Evolutionary conservation across 108 stramenopile species (phyloP).

Genomic region (Nitzschia putrida): DNA sequence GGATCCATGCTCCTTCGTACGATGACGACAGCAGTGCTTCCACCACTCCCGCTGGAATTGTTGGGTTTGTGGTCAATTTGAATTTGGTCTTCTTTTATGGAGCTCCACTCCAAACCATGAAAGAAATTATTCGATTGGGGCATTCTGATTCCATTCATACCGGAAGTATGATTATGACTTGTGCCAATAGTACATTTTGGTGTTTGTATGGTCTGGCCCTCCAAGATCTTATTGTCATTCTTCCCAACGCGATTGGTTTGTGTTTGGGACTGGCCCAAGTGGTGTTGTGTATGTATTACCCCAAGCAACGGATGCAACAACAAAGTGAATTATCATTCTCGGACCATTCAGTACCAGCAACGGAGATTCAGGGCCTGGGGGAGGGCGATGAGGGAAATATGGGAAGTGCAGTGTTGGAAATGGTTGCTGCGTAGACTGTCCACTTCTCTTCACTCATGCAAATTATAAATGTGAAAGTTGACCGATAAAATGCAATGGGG

Average conservation of each 20-base stretch:
- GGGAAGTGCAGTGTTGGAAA: too few species aligned
- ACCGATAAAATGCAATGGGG: too few species aligned
- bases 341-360: too few species aligned
- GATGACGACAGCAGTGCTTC: too few species aligned
- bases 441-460: too few species aligned
- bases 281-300: conserved; percentile 26
- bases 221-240: conserved; percentile 27
- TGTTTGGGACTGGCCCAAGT: conserved; percentile 31
- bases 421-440: too few species aligned
- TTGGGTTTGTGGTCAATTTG: conserved; percentile 68
- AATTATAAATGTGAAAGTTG: too few species aligned
- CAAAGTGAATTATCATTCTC: too few species aligned
- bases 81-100: conserved; percentile 76
- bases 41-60: conserved; percentile 30
- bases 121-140: conserved; percentile 42
- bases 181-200: conserved; percentile 38
- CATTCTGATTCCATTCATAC: conserved; percentile 42
- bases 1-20: conserved; percentile 16
- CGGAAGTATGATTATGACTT: conserved; percentile 32
- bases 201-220: conserved; percentile 33
- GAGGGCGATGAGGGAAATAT: too few species aligned
- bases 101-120: conserved; percentile 69
- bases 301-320: conserved; percentile 7
- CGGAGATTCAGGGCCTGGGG: too few species aligned
- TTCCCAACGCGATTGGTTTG: conserved; percentile 38